A percentile compares a stretch with the other conserved stretches of the same genome.
phyloP scores from a whole-genome alignment of 257 asterid species.

The Rauvolfia tetraphylla region DNA sequence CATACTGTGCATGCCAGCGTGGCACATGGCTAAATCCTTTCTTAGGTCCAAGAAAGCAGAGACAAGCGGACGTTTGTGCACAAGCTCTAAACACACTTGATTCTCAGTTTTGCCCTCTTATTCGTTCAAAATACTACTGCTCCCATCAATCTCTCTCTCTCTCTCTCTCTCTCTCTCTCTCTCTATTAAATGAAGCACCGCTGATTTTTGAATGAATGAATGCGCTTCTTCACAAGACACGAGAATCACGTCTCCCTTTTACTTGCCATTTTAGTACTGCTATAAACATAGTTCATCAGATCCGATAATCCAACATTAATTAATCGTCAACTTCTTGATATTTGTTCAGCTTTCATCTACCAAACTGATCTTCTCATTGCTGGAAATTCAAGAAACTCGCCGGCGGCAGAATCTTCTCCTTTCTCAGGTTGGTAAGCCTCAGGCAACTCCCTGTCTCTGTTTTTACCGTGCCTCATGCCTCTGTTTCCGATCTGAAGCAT shows the following conservation, averaged over 20 bases:
- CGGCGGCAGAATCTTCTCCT: background rate
- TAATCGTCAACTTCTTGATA: background rate
- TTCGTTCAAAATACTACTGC: no score
- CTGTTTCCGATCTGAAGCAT: background rate
- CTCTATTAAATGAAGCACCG: constrained; percentile 31
- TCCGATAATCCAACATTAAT: constrained; percentile 21
- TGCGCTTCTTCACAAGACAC: constrained; percentile 37
- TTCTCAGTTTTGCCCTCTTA: background rate
- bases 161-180: background rate
- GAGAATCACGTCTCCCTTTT: constrained; percentile 38
- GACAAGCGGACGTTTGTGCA: constrained; percentile 15
- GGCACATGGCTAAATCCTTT: background rate
- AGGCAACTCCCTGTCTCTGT: background rate
- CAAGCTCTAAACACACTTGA: background rate
- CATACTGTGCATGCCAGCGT: no score
- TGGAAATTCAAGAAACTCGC: constrained; percentile 20
- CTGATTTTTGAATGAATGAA: constrained; percentile 25
- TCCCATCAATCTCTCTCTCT: no score
- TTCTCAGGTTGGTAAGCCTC: background rate
- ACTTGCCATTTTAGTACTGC: background rate
- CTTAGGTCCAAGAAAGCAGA: constrained; percentile 28
- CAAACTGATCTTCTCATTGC: background rate
- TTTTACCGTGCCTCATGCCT: background rate
- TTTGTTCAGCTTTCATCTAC: background rate
- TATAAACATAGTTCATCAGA: constrained; percentile 23